Evolutionary conservation across 768 basidiomycete species (phyloP).

Genomic region (Auricularia auricula-judae): DNA sequence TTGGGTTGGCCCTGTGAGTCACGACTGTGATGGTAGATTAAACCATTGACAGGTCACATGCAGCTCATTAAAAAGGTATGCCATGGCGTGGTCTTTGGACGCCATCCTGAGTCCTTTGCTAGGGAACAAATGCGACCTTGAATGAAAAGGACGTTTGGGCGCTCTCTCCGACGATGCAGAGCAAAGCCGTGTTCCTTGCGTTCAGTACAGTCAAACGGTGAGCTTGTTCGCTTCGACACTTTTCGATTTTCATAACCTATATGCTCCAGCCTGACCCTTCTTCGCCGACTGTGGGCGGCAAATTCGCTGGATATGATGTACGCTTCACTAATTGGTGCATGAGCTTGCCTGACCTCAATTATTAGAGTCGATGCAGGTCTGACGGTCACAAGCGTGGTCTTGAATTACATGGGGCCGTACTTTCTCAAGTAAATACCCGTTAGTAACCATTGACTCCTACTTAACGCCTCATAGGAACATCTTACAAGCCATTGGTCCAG

Average conservation of each 20-base stretch:
- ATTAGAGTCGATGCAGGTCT: slow-evolving; percentile 51
- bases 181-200: slow-evolving; percentile 50
- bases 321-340: not conserved
- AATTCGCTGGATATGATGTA: slow-evolving; percentile 37
- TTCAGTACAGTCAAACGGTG: slow-evolving; percentile 29
- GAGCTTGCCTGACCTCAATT: slow-evolving; percentile 1
- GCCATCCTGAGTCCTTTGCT: not conserved
- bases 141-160: slow-evolving; percentile 64
- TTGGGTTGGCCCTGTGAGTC: slow-evolving; percentile 47
- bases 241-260: not conserved
- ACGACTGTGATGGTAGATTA: too few species aligned
- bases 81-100: not conserved
- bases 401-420: slow-evolving; percentile 75
- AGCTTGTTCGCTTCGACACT: not conserved
- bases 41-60: not conserved
- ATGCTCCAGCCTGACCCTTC: slow-evolving; percentile 20
- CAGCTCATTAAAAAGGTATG: slow-evolving; percentile 37
- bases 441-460: not conserved
- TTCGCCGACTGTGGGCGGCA: slow-evolving; percentile 31
- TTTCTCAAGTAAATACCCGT: slow-evolving; percentile 56
- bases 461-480: slow-evolving; percentile 3
- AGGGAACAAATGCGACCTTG: slow-evolving; percentile 44
- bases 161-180: slow-evolving; percentile 57
- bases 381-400: slow-evolving; percentile 56
- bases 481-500: slow-evolving; percentile 21